Percentiles rank a stretch among this genome's conserved stretches.
Evolutionary conservation across 2,329 filamentous ascomycete genomes (phyloP).

Genomic region (Ophiostoma sp.): DNA sequence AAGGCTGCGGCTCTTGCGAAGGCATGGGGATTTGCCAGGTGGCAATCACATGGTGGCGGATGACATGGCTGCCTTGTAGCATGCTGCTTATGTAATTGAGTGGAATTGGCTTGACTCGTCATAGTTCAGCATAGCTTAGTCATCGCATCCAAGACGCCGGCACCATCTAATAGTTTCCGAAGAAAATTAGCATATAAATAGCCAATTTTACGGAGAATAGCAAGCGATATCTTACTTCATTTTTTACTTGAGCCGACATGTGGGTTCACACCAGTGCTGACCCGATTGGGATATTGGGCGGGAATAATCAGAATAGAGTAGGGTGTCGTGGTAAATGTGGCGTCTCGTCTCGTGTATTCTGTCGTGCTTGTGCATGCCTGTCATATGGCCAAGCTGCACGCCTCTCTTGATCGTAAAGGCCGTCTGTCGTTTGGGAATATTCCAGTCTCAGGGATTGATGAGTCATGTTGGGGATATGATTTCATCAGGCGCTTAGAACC

Average conservation of each 20-base stretch:
- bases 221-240: not conserved
- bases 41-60: conserved; percentile 5
- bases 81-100: not conserved
- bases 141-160: too few species aligned
- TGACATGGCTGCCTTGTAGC: not conserved
- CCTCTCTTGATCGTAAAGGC: not conserved
- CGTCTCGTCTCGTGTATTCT: not conserved
- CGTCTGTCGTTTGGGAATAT: too few species aligned
- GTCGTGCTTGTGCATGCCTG: not conserved
- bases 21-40: conserved; percentile 3
- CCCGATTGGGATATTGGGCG: not conserved
- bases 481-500: too few species aligned
- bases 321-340: not conserved
- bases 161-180: too few species aligned
- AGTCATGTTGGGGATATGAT: too few species aligned
- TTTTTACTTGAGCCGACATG: not conserved
- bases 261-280: not conserved
- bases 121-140: not conserved
- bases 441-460: too few species aligned
- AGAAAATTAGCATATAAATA: too few species aligned
- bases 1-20: not conserved
- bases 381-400: not conserved
- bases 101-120: not conserved
- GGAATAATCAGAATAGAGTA: not conserved
- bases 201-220: too few species aligned